phyloP scores from a whole-genome alignment of 257 asterid genomes.

The Apocynum venetum region DNA sequence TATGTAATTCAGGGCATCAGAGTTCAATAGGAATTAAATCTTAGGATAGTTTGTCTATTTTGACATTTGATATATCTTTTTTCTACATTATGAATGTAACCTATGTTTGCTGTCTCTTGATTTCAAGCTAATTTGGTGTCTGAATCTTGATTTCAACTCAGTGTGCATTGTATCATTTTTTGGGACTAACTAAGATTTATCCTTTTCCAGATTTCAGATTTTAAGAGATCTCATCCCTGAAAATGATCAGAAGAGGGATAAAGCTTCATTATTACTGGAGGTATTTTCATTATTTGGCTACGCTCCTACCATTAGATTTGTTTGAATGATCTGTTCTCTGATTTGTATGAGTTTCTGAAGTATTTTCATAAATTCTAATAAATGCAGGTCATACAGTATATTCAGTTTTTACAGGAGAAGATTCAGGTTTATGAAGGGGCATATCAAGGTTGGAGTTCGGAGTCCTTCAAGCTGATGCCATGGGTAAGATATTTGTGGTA shows the following conservation, averaged over 20 bases:
- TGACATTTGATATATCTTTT: background rate
- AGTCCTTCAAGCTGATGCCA: conserved; percentile 57
- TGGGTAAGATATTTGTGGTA: conserved; percentile 42
- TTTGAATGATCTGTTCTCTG: background rate
- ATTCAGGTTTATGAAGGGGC: conserved; percentile 58
- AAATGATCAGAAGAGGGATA: conserved; percentile 76
- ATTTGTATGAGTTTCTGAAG: background rate
- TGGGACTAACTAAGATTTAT: conserved; percentile 16
- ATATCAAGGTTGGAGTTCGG: conserved; percentile 71
- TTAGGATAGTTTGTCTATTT: background rate
- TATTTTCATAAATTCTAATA: conserved; percentile 7
- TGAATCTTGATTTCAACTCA: background rate
- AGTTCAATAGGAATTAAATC: too few relatives aligned
- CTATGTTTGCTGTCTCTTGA: background rate
- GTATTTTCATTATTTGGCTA: conserved; percentile 30
- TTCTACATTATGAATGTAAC: background rate
- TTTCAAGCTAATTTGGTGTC: background rate
- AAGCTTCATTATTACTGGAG: conserved; percentile 86
- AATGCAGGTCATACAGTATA: conserved; percentile 83
- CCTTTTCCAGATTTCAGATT: conserved; percentile 58
- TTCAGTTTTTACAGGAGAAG: conserved; percentile 70
- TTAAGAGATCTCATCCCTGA: conserved; percentile 72
- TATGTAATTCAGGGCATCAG: too few relatives aligned
- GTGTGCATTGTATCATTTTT: background rate
- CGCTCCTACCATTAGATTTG: conserved; percentile 3